A percentile compares a stretch with the other conserved stretches of the same genome.
These are phyloP conservation scores for Tulasnella sp. DNA, from an alignment of 768 basidiomycete genomes.

Conservation along the genomic window DNA sequence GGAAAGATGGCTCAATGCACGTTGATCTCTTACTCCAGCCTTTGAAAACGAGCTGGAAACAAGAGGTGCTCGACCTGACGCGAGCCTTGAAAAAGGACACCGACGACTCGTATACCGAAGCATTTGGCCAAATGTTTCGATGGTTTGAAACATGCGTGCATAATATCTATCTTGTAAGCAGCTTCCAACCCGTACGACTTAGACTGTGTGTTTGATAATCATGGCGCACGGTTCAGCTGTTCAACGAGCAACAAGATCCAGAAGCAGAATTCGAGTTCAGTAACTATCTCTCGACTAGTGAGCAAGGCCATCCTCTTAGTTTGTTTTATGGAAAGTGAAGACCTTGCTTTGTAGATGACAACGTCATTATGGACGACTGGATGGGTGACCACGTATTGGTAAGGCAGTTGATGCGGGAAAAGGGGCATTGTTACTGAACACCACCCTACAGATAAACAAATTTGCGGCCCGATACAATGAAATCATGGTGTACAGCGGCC, in stretches of 20 bases:
- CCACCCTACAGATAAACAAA: neutral
- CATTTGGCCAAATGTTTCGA: neutral
- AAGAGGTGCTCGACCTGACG: neutral
- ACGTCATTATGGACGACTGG: neutral
- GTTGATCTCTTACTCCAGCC: neutral
- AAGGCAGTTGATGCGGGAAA: neutral
- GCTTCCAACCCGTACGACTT: neutral
- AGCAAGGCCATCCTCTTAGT: no score
- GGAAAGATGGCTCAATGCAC: no score
- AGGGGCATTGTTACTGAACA: neutral
- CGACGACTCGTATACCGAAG: neutral
- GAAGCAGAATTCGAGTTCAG: neutral
- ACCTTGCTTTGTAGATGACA: neutral
- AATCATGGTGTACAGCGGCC: neutral
- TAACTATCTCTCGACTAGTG: neutral
- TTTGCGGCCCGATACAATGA: neutral
- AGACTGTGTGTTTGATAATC: neutral
- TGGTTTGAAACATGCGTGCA: neutral
- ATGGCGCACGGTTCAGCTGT: neutral
- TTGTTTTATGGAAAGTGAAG: no score
- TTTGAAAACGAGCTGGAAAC: neutral
- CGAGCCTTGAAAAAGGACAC: neutral
- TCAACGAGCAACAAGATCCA: neutral
- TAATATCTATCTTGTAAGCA: neutral
- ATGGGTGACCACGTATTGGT: neutral